A percentile compares a stretch with the other conserved stretches of the same genome.
Conservation (phyloP, 2,329 filamentous ascomycete species). For the Hortaea sp. region DNA sequence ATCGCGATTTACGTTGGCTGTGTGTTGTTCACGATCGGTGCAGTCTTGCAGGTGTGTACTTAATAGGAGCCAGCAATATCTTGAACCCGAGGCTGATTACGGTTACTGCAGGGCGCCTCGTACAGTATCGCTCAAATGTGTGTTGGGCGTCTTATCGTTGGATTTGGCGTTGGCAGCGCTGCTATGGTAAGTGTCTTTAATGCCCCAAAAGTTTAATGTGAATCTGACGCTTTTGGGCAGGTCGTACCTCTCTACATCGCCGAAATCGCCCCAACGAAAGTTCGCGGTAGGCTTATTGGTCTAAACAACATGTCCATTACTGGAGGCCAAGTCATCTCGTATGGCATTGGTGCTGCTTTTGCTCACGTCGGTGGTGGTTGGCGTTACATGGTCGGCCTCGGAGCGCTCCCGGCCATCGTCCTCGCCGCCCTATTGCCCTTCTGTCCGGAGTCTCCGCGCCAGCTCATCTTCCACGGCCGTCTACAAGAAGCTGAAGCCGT, state of each 20-base stretch:
- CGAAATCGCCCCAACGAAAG: constrained; percentile 40
- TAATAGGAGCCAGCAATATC: background rate
- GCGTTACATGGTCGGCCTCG: constrained; percentile 26
- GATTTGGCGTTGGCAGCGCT: constrained; percentile 38
- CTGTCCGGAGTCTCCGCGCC: constrained; percentile 29
- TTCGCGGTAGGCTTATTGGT: constrained; percentile 30
- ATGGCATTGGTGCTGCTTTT: constrained; percentile 25
- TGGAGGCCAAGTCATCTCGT: constrained; percentile 25
- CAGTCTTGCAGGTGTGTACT: constrained; percentile 14
- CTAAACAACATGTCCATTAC: constrained; percentile 29
- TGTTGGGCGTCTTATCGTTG: constrained; percentile 36
- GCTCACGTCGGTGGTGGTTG: constrained; percentile 24
- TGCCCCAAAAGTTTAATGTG: background rate
- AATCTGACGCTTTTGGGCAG: background rate
- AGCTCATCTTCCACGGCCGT: constrained; percentile 29
- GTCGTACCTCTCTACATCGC: constrained; percentile 35
- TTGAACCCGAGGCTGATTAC: too few relatives aligned
- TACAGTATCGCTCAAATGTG: constrained; percentile 32
- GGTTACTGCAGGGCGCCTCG: background rate
- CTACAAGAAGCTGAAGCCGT: constrained; percentile 24
- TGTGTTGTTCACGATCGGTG: constrained; percentile 29
- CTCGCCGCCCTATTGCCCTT: constrained; percentile 25
- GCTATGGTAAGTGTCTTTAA: constrained; percentile 27
- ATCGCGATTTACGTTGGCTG: constrained; percentile 33
- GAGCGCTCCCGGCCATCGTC: constrained; percentile 26